phyloP scores from a whole-genome alignment of 2,329 filamentous ascomycete genomes.

The Fusarium protoensiforme region DNA sequence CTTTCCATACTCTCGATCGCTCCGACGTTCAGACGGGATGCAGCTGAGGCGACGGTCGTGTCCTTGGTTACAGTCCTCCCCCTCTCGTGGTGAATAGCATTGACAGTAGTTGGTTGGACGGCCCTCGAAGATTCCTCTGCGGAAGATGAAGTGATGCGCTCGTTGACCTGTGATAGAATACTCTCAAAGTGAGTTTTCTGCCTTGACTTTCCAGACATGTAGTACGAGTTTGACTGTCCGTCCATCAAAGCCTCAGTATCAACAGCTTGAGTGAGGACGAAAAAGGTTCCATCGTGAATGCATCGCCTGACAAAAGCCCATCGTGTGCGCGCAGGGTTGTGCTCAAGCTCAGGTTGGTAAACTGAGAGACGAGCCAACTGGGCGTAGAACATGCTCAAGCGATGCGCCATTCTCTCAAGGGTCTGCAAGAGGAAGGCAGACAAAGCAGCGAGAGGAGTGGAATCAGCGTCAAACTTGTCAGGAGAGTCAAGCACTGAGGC shows the following conservation, averaged over 20 bases:
- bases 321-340: constrained; percentile 62
- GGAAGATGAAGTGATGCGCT: background rate
- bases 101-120: constrained; percentile 1
- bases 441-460: constrained; percentile 52
- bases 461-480: constrained; percentile 50
- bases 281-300: constrained; percentile 63
- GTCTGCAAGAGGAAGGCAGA: constrained; percentile 62
- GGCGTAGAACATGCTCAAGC: constrained; percentile 63
- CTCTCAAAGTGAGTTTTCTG: constrained; percentile 36
- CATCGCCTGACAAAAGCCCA: constrained; percentile 62
- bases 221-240: constrained; percentile 12
- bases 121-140: background rate
- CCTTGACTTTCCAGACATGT: constrained; percentile 18
- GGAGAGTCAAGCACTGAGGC: constrained; percentile 36
- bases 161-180: constrained; percentile 31
- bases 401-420: constrained; percentile 63
- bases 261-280: constrained; percentile 56
- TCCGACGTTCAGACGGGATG: constrained; percentile 10
- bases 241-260: background rate
- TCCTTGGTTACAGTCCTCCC: background rate
- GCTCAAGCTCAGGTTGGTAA: constrained; percentile 63
- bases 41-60: background rate
- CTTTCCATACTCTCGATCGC: constrained; percentile 19
- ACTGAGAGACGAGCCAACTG: constrained; percentile 61
- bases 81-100: constrained; percentile 27